Percentiles rank a stretch among this genome's conserved stretches.
Evolutionary conservation across 2,329 filamentous ascomycete genomes (phyloP).

Genomic region (Botryotinia globosa): DNA sequence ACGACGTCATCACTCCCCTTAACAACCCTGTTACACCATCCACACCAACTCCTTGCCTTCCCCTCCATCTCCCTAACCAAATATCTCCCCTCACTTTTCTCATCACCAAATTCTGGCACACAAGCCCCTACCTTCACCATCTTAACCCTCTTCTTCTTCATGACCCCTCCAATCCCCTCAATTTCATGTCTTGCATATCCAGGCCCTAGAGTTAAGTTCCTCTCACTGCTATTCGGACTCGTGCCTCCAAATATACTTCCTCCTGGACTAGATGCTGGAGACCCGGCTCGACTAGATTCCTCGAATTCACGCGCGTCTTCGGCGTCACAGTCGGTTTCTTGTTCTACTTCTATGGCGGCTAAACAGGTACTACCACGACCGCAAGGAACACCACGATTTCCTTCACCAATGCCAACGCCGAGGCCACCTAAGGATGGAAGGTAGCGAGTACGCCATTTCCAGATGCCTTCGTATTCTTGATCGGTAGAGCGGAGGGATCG

Average conservation of each 20-base stretch:
- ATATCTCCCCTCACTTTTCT: slow-evolving; percentile 62
- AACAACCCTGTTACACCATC: slow-evolving; percentile 81
- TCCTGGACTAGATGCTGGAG: slow-evolving; percentile 28
- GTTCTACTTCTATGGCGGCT: slow-evolving; percentile 72
- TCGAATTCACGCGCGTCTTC: slow-evolving; percentile 55
- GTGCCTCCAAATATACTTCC: slow-evolving; percentile 20
- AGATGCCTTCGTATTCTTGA: slow-evolving; percentile 63
- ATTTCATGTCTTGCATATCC: slow-evolving; percentile 87
- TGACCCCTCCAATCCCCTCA: slow-evolving; percentile 81
- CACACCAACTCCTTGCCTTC: slow-evolving; percentile 77
- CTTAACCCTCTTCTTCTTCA: slow-evolving; percentile 85
- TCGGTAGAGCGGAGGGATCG: slow-evolving; percentile 62
- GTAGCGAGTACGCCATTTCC: slow-evolving; percentile 87
- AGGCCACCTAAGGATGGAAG: slow-evolving; percentile 75
- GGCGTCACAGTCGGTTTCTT: slow-evolving; percentile 83
- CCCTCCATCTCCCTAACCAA: slow-evolving; percentile 69
- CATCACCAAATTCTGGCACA: slow-evolving; percentile 83
- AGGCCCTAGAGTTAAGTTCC: slow-evolving; percentile 47
- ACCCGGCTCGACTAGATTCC: slow-evolving; percentile 25
- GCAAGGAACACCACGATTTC: slow-evolving; percentile 83
- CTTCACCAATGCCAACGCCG: slow-evolving; percentile 84
- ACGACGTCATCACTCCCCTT: slow-evolving; percentile 51
- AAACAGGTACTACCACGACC: slow-evolving; percentile 75
- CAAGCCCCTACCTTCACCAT: slow-evolving; percentile 78
- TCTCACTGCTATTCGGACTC: slow-evolving; percentile 22